Base-by-base conservation (phyloP, 164 flowering plant species). In the Annona cherimola region DNA sequence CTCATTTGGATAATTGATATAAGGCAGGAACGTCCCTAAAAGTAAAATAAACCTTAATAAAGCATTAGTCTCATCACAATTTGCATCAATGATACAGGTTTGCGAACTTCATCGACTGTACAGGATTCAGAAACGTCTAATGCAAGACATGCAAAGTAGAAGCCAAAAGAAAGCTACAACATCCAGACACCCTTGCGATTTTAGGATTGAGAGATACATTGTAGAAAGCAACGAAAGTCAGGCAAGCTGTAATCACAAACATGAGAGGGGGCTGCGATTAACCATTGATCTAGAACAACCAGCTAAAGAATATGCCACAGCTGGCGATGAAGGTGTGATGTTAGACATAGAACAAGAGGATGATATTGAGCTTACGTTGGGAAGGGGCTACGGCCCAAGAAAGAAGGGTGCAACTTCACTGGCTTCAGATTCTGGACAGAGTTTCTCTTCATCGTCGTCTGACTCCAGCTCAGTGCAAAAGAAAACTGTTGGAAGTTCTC, bases 91-190 rank as follows among this genome's bases (percentile, higher is more conserved):
- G 40, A 42, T 73, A 71, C 84, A 94, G 96, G 91, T 94, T 19
- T 75, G 69, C 50, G 96, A 92, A 75, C 97, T 94, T 68, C 98
- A 94, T 75, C 90, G 97, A 3, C 76, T 92, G 9, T 94, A 94
- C 69, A 80, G 66, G 75, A 81, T 80, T 45, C 98, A 94, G 79
- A 90, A 89, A 80, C 66, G 79, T 64, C 69, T 94, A 63, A 92
- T 94, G 97, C 84, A 76, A 39, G 86, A 76, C 66, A 71, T 74
- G 74, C 5, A 40, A 35, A 64, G 67, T 14, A 64, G 41, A 35
- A 44, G 67, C 44, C 45, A 1, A 39, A 40, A 41, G 67, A 64
- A 18, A 40, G 44, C 67, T 35, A 14, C 42, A 16, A 39, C 67
- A 64, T 42, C 45, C 0, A 18, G 5, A 64, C 67, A 42, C 40